Conservation (phyloP, 179 eudicot species). For the Drosera spatulata region DNA sequence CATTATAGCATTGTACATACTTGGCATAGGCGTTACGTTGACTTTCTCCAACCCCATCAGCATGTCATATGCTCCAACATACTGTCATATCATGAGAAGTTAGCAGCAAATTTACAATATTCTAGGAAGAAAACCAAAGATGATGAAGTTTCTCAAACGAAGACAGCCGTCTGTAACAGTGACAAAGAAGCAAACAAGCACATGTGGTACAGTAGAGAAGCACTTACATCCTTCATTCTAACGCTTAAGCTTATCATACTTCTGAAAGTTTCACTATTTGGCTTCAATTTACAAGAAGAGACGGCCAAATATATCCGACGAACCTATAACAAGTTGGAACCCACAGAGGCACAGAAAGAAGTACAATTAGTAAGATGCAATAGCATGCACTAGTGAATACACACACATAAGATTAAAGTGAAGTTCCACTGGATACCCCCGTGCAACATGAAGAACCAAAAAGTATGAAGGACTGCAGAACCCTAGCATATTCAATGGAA, state of each 20-base stretch:
- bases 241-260: constrained; percentile 52
- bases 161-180: too few relatives aligned
- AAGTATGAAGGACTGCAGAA: too few relatives aligned
- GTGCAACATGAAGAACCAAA: too few relatives aligned
- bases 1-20: constrained; percentile 71
- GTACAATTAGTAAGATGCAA: constrained; percentile 2
- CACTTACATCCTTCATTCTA: constrained; percentile 87
- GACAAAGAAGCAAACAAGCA: background rate
- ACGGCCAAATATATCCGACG: constrained; percentile 58
- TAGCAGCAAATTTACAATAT: background rate
- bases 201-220: background rate
- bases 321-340: constrained; percentile 35
- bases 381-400: background rate
- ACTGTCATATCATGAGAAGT: constrained; percentile 32
- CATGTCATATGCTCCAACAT: constrained; percentile 56
- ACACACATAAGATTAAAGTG: background rate
- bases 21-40: constrained; percentile 43
- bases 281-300: constrained; percentile 31
- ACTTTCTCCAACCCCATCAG: constrained; percentile 40
- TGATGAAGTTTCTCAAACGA: too few relatives aligned
- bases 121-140: too few relatives aligned
- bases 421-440: too few relatives aligned
- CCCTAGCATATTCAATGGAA: background rate
- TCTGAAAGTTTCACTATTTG: constrained; percentile 63
- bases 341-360: constrained; percentile 1